Percentiles rank a stretch among this genome's conserved stretches.
Evolutionary conservation across 345 rosid species (phyloP).

Genomic region (Lepidium africanum): DNA sequence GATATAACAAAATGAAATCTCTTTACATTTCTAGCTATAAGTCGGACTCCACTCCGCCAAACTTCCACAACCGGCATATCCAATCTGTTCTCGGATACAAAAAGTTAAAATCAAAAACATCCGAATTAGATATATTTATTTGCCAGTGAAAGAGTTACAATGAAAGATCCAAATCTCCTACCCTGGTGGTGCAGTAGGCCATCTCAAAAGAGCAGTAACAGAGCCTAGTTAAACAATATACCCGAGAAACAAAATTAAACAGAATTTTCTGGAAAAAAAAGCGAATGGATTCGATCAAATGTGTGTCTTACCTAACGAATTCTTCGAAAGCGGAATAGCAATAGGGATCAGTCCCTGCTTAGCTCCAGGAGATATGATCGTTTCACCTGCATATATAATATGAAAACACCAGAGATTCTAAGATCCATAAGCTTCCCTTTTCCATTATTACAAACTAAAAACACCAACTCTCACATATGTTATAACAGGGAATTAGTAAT

Average conservation of each 20-base stretch:
- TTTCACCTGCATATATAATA: conserved; percentile 47
- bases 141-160: neutral
- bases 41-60: conserved; percentile 78
- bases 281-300: neutral
- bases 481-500: neutral
- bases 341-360: conserved; percentile 70
- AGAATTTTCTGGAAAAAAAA: neutral
- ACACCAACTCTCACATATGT: neutral
- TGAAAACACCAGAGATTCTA: neutral
- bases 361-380: conserved; percentile 61
- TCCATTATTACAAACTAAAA: neutral
- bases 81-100: conserved; percentile 45
- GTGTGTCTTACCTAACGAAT: conserved; percentile 42
- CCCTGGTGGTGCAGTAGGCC: conserved; percentile 96
- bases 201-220: conserved; percentile 69
- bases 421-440: neutral
- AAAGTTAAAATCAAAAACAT: neutral
- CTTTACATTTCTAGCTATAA: conserved; percentile 78
- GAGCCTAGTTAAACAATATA: conserved; percentile 38
- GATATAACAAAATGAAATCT: conserved; percentile 20
- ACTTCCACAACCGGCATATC: conserved; percentile 92
- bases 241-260: neutral
- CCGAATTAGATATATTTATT: neutral
- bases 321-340: conserved; percentile 65
- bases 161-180: conserved; percentile 21